Percentiles rank a stretch among this genome's conserved stretches.
Conservation (phyloP, 2,329 filamentous ascomycete genomes). For the Aaosphaeria arxii region DNA sequence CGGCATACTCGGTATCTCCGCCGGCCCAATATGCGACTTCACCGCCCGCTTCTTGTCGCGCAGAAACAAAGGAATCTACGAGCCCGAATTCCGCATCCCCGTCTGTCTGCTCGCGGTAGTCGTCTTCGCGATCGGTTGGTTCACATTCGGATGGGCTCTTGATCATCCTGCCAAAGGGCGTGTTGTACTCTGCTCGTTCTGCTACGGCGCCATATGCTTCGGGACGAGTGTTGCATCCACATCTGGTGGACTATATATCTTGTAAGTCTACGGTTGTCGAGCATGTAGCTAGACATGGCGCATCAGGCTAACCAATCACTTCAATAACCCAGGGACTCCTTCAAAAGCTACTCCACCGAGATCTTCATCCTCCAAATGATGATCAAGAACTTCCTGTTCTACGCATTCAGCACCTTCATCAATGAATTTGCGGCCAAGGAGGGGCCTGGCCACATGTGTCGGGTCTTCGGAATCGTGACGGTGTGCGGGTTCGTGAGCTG, state of each 20-base stretch:
- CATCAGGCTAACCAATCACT: neutral
- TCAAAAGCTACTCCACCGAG: constrained; percentile 24
- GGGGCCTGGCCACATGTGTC: constrained; percentile 23
- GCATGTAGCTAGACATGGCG: neutral
- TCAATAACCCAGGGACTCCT: constrained; percentile 21
- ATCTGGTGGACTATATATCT: constrained; percentile 30
- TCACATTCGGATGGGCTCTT: constrained; percentile 17
- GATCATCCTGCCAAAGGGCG: constrained; percentile 6
- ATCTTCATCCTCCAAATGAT: constrained; percentile 37
- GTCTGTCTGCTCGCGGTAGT: constrained; percentile 12
- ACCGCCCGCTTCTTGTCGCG: constrained; percentile 7
- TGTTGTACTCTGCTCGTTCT: constrained; percentile 14
- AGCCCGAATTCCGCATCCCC: constrained; percentile 21
- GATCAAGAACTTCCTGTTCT: constrained; percentile 35
- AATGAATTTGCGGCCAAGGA: constrained; percentile 24
- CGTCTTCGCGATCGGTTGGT: constrained; percentile 17
- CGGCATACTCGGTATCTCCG: constrained; percentile 15
- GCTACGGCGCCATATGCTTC: constrained; percentile 17
- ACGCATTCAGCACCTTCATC: constrained; percentile 31
- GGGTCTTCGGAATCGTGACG: constrained; percentile 27
- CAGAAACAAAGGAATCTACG: constrained; percentile 15
- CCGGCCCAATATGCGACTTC: constrained; percentile 17
- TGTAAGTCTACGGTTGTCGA: constrained; percentile 16
- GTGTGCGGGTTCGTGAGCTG: constrained; percentile 26
- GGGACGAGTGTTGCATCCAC: constrained; percentile 17